Evolutionary conservation across 106 monocot species (phyloP).

Genomic region (Alisma plantagoaquatica): DNA sequence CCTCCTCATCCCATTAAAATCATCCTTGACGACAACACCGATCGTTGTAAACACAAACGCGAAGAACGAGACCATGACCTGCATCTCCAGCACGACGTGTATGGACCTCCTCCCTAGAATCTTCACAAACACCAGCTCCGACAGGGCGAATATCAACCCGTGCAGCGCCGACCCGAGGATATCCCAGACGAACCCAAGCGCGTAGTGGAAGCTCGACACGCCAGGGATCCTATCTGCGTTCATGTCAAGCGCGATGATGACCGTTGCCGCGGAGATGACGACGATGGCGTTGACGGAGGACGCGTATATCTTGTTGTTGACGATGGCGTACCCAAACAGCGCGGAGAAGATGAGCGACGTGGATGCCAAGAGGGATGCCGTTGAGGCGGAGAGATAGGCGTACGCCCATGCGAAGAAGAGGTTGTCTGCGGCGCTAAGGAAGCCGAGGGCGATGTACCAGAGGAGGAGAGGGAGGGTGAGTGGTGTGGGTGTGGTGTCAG

Average conservation of each 20-base stretch:
- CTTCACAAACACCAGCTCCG: conserved; percentile 72
- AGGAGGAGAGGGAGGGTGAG: conserved; percentile 44
- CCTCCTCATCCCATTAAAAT: conserved; percentile 46
- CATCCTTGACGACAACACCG: conserved; percentile 42
- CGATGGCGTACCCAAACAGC: conserved; percentile 67
- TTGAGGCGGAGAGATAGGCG: conserved; percentile 84
- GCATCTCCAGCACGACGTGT: conserved; percentile 87
- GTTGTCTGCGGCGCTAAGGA: conserved; percentile 83
- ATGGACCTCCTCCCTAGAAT: conserved; percentile 65
- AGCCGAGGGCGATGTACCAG: conserved; percentile 66
- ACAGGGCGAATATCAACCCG: conserved; percentile 92
- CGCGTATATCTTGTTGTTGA: conserved; percentile 61
- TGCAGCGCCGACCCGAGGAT: conserved; percentile 88
- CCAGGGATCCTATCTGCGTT: conserved; percentile 61
- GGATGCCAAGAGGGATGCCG: conserved; percentile 73
- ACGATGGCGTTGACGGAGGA: conserved; percentile 70
- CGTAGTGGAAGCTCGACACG: conserved; percentile 48
- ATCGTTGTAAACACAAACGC: conserved; percentile 73
- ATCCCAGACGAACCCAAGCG: conserved; percentile 58
- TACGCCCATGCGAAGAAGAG: conserved; percentile 92
- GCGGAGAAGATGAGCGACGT: conserved; percentile 74
- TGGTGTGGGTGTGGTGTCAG: conserved; percentile 38
- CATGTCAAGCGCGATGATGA: conserved; percentile 74
- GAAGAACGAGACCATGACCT: conserved; percentile 70
- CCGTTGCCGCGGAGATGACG: conserved; percentile 54